Evolutionary conservation across 352 stramenopile genomes (phyloP), one percentile per base, ranked within the genome.

Genomic region (Pythium apleroticum): DNA sequence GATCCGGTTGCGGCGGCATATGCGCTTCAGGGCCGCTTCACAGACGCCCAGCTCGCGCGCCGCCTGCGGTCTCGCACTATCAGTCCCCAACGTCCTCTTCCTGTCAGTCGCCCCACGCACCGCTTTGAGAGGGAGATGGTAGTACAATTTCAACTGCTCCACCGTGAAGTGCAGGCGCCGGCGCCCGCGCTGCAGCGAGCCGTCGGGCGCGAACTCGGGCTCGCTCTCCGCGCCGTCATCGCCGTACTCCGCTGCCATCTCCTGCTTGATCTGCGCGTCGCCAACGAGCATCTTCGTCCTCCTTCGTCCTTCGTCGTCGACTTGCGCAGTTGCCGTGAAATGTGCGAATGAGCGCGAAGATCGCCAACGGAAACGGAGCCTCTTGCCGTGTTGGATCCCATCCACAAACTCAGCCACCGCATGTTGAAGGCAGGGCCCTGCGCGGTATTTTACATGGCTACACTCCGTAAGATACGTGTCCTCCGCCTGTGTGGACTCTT

Each of bases 21-120:
- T 88, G 2, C 85, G 82, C 73, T 92, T 94, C 12, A 94, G 64
- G n/a, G 85, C 85, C n/a, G 81, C 85, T 55, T 94, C 85, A 19
- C 84, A 94, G 27, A 91, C 66, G 1, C 80, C 80, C 5, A 94
- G 78, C 22, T 54, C 65, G 35, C 72, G 58, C 31, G 85, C 85
- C 2, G 83, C 85, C 83, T 94, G 63, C 15, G 19, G 45, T 69
- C 48, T 75, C 43, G 55, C 57, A 62, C 60, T 17, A 49, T 35
- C 35, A 63, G 35, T n/a, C 27, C 68, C 35, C 19, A 14, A 28
- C 14, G 48, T 15, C 25, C 5, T 33, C 27, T 35, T 20, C 15
- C 39, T 39, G 17, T 39, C 48, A 11, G 53, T 48, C 20, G 41
- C 43, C 53, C 41, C 9, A 35, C 76, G 73, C 57, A 89, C 82